Conservation (phyloP, 1,139 yeast genomes). For the Taphrina betulina region DNA sequence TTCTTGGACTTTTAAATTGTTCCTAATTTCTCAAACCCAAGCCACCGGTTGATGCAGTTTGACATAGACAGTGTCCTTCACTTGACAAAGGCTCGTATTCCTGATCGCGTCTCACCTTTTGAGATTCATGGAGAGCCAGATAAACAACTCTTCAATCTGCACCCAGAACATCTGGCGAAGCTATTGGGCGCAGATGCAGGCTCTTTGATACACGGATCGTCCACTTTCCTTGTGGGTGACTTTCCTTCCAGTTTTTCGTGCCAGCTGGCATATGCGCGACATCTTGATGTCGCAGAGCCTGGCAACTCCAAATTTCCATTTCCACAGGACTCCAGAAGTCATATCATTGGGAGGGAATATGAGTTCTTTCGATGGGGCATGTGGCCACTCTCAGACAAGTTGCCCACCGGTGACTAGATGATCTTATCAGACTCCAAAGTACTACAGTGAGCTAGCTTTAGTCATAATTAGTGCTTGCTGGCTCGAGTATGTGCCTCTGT, state of each 20-base stretch:
- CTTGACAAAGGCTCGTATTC: not conserved
- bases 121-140: too few relatives aligned
- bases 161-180: not conserved
- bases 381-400: too few relatives aligned
- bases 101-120: not conserved
- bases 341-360: not conserved
- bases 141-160: not conserved
- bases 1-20: too few relatives aligned
- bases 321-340: not conserved
- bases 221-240: not conserved
- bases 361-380: not conserved
- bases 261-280: constrained; percentile 1
- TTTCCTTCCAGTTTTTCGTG: not conserved
- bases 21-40: too few relatives aligned
- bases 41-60: too few relatives aligned
- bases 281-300: not conserved
- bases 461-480: too few relatives aligned
- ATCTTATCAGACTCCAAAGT: too few relatives aligned
- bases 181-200: too few relatives aligned
- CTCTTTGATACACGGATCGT: not conserved
- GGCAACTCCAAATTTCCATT: too few relatives aligned
- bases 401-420: too few relatives aligned
- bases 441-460: too few relatives aligned
- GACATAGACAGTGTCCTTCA: not conserved
- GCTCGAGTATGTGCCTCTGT: too few relatives aligned